Percentiles rank a stretch among this genome's conserved stretches.
phyloP scores from a whole-genome alignment of 2,329 filamentous ascomycete species.

The Lachnum nothofagi region DNA sequence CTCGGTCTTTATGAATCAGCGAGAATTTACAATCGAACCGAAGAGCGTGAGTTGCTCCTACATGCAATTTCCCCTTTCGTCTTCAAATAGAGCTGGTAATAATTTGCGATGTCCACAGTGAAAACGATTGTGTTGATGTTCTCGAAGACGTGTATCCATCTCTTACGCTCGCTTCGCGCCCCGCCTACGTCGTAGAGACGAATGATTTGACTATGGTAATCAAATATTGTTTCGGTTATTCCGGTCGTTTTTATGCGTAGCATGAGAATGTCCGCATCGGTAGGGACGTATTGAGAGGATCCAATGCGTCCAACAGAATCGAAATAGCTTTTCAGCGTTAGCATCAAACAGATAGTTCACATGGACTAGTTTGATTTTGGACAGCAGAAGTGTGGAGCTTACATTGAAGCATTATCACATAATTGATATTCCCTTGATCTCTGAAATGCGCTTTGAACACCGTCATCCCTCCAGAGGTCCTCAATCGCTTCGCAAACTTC shows the following conservation, averaged over 20 bases:
- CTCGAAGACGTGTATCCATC: conserved; percentile 76
- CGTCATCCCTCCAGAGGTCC: conserved; percentile 85
- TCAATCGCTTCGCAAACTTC: conserved; percentile 92
- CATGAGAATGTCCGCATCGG: conserved; percentile 89
- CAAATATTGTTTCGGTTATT: conserved; percentile 92
- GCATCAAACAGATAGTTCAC: no score
- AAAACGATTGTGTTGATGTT: conserved; percentile 84
- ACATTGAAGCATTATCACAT: no score
- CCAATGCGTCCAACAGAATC: no score
- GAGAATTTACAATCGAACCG: conserved; percentile 79
- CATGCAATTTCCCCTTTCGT: conserved; percentile 96
- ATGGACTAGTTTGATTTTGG: no score
- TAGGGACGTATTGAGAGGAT: no score
- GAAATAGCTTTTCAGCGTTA: no score
- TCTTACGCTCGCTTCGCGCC: conserved; percentile 69
- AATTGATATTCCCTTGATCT: conserved; percentile 91
- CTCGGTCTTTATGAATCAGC: conserved; percentile 78
- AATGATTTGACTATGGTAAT: conserved; percentile 86
- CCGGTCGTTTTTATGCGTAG: conserved; percentile 87
- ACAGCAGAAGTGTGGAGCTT: no score
- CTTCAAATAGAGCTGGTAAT: conserved; percentile 93
- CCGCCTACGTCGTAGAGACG: conserved; percentile 82
- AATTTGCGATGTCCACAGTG: conserved; percentile 90
- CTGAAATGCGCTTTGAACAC: conserved; percentile 93
- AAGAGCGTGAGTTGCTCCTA: conserved; percentile 83